phyloP scores from a whole-genome alignment of 257 asterid genomes.

The Gentiana dahurica region DNA sequence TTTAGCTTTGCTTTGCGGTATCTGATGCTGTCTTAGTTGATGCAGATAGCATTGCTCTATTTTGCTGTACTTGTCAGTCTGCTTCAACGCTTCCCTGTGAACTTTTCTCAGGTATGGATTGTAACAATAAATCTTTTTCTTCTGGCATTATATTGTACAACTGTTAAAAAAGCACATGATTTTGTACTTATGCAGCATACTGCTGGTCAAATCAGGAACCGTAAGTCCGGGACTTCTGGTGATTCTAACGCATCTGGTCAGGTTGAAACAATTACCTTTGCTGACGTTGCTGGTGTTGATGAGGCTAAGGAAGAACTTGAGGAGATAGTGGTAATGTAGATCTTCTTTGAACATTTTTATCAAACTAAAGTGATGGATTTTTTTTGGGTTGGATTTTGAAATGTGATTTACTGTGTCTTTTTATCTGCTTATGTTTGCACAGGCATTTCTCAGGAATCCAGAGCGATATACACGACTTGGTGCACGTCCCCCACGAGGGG shows the following conservation, averaged over 20 bases:
- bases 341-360: conserved; percentile 10
- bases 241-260: conserved; percentile 74
- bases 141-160: conserved; percentile 2
- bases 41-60: conserved; percentile 82
- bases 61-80: conserved; percentile 91
- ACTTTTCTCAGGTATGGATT: conserved; percentile 76
- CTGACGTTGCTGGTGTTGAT: conserved; percentile 99
- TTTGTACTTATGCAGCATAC: conserved; percentile 41
- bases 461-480: conserved; percentile 82
- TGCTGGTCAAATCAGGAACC: conserved; percentile 85
- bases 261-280: conserved; percentile 74
- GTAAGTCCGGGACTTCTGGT: conserved; percentile 71
- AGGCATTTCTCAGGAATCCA: conserved; percentile 97
- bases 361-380: neutral
- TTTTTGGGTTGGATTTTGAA: conserved; percentile 3
- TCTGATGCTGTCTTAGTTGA: conserved; percentile 14
- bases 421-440: conserved; percentile 20
- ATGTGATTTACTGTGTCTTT: conserved; percentile 7
- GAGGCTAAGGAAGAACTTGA: conserved; percentile 99
- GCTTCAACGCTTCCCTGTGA: conserved; percentile 87
- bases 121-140: conserved; percentile 1
- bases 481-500: conserved; percentile 99
- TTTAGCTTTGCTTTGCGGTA: neutral
- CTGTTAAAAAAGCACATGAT: neutral
- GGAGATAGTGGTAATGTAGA: conserved; percentile 81